phyloP scores from a whole-genome alignment of 768 basidiomycete species.

The Exidia glandulosa region DNA sequence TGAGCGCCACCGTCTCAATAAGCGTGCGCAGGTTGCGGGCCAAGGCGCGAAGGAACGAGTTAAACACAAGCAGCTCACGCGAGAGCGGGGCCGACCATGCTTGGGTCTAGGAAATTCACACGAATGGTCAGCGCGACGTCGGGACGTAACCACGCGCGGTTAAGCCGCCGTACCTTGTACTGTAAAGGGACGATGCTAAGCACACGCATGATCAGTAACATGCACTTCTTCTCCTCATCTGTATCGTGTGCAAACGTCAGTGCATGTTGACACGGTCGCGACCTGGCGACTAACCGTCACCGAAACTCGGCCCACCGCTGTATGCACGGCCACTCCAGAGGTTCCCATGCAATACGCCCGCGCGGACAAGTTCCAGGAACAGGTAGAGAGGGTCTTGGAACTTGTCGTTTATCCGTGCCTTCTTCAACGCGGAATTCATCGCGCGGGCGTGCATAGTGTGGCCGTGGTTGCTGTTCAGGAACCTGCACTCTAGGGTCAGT shows the following conservation, averaged over 20 bases:
- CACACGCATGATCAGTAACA: slow-evolving; percentile 93
- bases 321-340: slow-evolving; percentile 80
- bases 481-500: slow-evolving; percentile 34
- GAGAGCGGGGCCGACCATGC: slow-evolving; percentile 95
- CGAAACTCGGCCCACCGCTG: slow-evolving; percentile 93
- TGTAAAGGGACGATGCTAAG: slow-evolving; percentile 89
- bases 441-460: slow-evolving; percentile 88
- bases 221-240: slow-evolving; percentile 91
- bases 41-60: slow-evolving; percentile 89
- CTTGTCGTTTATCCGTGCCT: slow-evolving; percentile 85
- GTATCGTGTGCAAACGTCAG: slow-evolving; percentile 14
- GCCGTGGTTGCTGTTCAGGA: slow-evolving; percentile 77
- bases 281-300: slow-evolving; percentile 63
- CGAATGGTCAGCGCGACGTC: slow-evolving; percentile 6
- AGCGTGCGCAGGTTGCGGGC: slow-evolving; percentile 84
- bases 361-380: slow-evolving; percentile 88
- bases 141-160: not conserved
- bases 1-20: slow-evolving; percentile 82
- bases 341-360: slow-evolving; percentile 94
- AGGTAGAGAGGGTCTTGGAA: slow-evolving; percentile 95
- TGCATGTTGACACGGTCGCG: slow-evolving; percentile 19
- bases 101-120: slow-evolving; percentile 42
- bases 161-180: slow-evolving; percentile 60
- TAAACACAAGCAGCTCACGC: slow-evolving; percentile 94
- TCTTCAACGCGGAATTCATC: slow-evolving; percentile 71